A percentile compares a stretch with the other conserved stretches of the same genome.
phyloP scores from a whole-genome alignment of 306 rosid species.

The Ceratonia siliqua region DNA sequence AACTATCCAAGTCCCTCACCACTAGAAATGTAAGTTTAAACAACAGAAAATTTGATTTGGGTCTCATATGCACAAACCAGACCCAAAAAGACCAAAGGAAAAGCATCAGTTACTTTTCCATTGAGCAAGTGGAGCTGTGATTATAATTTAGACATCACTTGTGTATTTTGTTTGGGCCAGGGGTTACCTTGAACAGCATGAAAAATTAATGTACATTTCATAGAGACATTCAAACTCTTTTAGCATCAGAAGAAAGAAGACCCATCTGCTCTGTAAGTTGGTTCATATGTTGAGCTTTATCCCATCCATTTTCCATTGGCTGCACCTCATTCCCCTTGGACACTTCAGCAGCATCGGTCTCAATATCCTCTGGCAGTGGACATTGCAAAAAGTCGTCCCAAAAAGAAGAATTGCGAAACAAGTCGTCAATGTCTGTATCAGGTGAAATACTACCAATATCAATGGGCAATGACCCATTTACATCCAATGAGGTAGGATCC shows the following conservation, averaged over 20 bases:
- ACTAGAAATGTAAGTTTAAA: constrained; percentile 11
- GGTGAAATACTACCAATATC: constrained; percentile 53
- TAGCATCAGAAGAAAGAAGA: constrained; percentile 58
- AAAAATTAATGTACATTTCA: constrained; percentile 42
- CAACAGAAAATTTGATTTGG: background rate
- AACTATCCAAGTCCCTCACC: too few species aligned
- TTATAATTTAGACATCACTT: constrained; percentile 15
- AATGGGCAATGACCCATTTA: constrained; percentile 44
- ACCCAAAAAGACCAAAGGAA: constrained; percentile 10
- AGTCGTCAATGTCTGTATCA: constrained; percentile 64
- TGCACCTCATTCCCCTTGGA: constrained; percentile 45
- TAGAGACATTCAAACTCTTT: constrained; percentile 41
- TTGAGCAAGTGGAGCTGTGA: constrained; percentile 2
- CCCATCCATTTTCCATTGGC: constrained; percentile 55
- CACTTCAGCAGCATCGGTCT: constrained; percentile 42
- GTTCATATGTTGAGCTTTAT: constrained; percentile 57
- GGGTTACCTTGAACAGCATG: constrained; percentile 32
- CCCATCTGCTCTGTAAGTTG: constrained; percentile 79
- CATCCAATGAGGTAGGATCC: constrained; percentile 41
- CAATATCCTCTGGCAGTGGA: constrained; percentile 49
- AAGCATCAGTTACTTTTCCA: constrained; percentile 38
- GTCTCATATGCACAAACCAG: constrained; percentile 40
- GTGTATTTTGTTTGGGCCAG: constrained; percentile 6
- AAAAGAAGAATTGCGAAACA: constrained; percentile 45
- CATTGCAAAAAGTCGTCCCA: constrained; percentile 56